These are phyloP conservation scores for Mycena amicta DNA, from an alignment of 768 basidiomycete species.

Conservation along the genomic window DNA sequence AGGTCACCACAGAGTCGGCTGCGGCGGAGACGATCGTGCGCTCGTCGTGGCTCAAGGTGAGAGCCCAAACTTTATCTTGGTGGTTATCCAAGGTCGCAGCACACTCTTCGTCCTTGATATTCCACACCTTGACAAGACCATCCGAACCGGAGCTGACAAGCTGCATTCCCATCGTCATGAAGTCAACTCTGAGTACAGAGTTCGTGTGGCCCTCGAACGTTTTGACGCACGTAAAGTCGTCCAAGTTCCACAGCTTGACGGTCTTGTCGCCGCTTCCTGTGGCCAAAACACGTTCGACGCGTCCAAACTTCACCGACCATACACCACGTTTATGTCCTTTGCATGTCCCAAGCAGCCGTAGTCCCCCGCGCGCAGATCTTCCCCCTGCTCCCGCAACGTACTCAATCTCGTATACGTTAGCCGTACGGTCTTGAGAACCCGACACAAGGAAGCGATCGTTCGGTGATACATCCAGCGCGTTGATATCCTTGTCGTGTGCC, in stretches of 20 bases:
- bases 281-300: slow-evolving; percentile 80
- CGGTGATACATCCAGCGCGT: slow-evolving; percentile 89
- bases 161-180: slow-evolving; percentile 81
- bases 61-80: slow-evolving; percentile 99
- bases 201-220: slow-evolving; percentile 99
- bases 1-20: slow-evolving; percentile 93
- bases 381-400: slow-evolving; percentile 46
- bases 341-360: slow-evolving; percentile 81
- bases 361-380: slow-evolving; percentile 60
- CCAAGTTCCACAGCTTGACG: slow-evolving; percentile 90
- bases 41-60: slow-evolving; percentile 82
- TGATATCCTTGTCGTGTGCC: slow-evolving; percentile 99
- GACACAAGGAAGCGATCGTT: slow-evolving; percentile 88
- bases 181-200: slow-evolving; percentile 92
- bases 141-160: slow-evolving; percentile 91
- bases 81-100: slow-evolving; percentile 92
- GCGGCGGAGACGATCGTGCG: slow-evolving; percentile 88
- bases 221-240: slow-evolving; percentile 91
- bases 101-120: slow-evolving; percentile 86
- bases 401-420: slow-evolving; percentile 83
- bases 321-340: slow-evolving; percentile 97
- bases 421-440: slow-evolving; percentile 94
- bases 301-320: slow-evolving; percentile 91
- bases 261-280: slow-evolving; percentile 96
- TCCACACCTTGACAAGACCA: slow-evolving; percentile 96